phyloP scores from a whole-genome alignment of 2,329 filamentous ascomycete species.

The Cryphonectria japonica region DNA sequence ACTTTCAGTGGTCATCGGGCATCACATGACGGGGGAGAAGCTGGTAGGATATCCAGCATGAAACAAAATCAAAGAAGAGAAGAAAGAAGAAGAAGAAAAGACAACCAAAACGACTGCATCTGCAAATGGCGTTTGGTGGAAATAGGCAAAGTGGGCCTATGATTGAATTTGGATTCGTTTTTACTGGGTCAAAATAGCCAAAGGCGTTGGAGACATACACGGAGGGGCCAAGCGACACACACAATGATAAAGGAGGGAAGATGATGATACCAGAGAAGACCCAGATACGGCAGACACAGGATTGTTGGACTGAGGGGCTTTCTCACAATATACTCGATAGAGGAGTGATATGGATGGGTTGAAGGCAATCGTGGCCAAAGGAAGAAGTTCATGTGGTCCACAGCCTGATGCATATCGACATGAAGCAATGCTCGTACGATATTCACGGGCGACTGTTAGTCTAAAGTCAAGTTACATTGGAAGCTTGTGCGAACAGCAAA shows the following conservation, averaged over 20 bases:
- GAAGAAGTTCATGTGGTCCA: background rate
- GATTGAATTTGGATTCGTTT: constrained; percentile 27
- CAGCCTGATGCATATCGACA: background rate
- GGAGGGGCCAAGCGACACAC: constrained; percentile 10
- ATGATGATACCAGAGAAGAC: constrained; percentile 27
- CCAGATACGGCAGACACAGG: background rate
- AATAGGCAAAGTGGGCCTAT: constrained; percentile 9
- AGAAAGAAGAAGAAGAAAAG: background rate
- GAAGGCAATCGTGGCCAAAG: background rate
- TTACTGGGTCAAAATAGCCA: constrained; percentile 13
- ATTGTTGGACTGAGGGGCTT: background rate
- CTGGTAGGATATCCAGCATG: background rate
- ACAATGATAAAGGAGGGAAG: constrained; percentile 5
- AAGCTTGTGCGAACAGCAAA: background rate
- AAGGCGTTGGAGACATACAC: constrained; percentile 25
- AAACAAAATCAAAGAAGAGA: no score
- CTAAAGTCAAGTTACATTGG: background rate
- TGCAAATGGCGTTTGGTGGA: constrained; percentile 14
- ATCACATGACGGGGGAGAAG: background rate
- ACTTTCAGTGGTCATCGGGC: background rate
- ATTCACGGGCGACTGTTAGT: background rate
- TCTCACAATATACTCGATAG: constrained; percentile 18
- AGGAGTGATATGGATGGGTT: background rate
- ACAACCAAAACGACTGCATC: constrained; percentile 3
- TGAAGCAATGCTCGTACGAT: background rate